These are phyloP conservation scores for Cynanchum wilfordii DNA, from an alignment of 257 asterid species.

Conservation along the genomic window DNA sequence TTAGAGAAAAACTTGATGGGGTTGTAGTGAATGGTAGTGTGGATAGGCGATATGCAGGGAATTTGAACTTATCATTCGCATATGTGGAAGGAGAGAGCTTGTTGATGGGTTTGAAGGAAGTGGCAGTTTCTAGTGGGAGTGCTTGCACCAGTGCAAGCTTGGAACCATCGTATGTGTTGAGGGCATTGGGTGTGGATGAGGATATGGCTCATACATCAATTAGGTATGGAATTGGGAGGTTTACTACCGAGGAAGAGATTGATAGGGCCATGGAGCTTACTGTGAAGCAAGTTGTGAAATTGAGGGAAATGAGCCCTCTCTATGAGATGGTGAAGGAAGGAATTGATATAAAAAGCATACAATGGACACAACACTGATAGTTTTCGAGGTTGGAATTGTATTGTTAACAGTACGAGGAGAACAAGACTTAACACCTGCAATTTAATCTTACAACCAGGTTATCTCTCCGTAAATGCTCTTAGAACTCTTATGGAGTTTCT, in stretches of 20 bases:
- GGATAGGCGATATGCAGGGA: slow-evolving; percentile 76
- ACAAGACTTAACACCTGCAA: background rate
- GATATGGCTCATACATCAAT: slow-evolving; percentile 99
- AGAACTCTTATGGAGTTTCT: background rate
- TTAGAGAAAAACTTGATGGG: slow-evolving; percentile 62
- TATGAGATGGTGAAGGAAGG: slow-evolving; percentile 96
- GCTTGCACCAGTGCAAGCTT: slow-evolving; percentile 97
- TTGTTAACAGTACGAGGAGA: background rate
- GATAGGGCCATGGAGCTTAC: slow-evolving; percentile 87
- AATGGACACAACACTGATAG: slow-evolving; percentile 80
- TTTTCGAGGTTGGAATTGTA: background rate
- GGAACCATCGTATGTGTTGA: slow-evolving; percentile 94
- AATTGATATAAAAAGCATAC: slow-evolving; percentile 80
- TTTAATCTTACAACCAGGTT: background rate
- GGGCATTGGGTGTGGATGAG: slow-evolving; percentile 97
- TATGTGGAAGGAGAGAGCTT: slow-evolving; percentile 98
- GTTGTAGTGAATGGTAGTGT: slow-evolving; percentile 92
- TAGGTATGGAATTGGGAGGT: slow-evolving; percentile 97
- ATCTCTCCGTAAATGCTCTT: background rate
- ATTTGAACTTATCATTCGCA: slow-evolving; percentile 88
- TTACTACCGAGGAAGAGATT: slow-evolving; percentile 82
- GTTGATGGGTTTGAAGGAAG: slow-evolving; percentile 97
- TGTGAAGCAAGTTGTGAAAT: slow-evolving; percentile 81
- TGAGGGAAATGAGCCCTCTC: slow-evolving; percentile 96
- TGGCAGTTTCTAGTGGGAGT: slow-evolving; percentile 96